phyloP scores from a whole-genome alignment of 2,329 filamentous ascomycete species.

The Teratosphaeria epicoccoides region DNA sequence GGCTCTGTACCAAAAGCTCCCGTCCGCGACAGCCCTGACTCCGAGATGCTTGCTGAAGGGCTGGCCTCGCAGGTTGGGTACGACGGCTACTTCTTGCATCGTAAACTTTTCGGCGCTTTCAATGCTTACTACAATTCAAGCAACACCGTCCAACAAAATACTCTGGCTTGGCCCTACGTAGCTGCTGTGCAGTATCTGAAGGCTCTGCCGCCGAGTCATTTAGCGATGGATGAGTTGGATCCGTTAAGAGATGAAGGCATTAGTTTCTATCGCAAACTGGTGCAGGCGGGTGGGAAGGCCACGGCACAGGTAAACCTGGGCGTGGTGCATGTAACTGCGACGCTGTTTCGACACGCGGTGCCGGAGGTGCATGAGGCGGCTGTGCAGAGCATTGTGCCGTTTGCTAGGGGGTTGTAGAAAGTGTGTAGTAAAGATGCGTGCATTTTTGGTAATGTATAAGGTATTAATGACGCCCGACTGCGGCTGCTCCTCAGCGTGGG shows the following conservation, averaged over 20 bases:
- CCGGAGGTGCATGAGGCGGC: slow-evolving; percentile 17
- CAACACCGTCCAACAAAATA: slow-evolving; percentile 12
- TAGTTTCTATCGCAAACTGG: slow-evolving; percentile 18
- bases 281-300: slow-evolving; percentile 17
- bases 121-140: slow-evolving; percentile 15
- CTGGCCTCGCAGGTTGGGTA: slow-evolving; percentile 20
- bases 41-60: slow-evolving; percentile 12
- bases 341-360: slow-evolving; percentile 17
- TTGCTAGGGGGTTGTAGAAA: slow-evolving; percentile 16
- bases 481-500: no score
- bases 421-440: no score
- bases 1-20: slow-evolving; percentile 18
- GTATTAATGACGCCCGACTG: no score
- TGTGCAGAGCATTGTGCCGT: slow-evolving; percentile 14
- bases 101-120: slow-evolving; percentile 4
- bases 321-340: slow-evolving; percentile 13
- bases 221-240: slow-evolving; percentile 24
- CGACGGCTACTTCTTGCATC: slow-evolving; percentile 17
- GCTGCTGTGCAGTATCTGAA: slow-evolving; percentile 19
- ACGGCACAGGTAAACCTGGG: slow-evolving; percentile 19
- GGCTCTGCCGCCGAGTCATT: slow-evolving; percentile 20
- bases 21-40: slow-evolving; percentile 11
- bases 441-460: no score
- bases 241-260: slow-evolving; percentile 23
- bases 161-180: slow-evolving; percentile 24